phyloP scores from a whole-genome alignment of 768 basidiomycete genomes.

The Pluteus cervinus region DNA sequence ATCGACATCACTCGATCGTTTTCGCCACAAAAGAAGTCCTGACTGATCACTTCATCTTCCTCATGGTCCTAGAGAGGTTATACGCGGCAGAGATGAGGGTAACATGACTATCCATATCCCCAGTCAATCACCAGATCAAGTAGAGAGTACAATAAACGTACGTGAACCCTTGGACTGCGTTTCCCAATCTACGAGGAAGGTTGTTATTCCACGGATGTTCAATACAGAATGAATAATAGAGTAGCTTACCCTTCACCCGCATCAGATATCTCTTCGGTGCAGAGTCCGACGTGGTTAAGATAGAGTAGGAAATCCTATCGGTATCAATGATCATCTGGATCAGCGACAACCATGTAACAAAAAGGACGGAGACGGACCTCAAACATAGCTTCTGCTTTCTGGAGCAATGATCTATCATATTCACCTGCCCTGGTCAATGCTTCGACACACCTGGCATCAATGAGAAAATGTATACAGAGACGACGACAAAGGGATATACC shows the following conservation, averaged over 20 bases:
- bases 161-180: slow-evolving; percentile 90
- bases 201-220: slow-evolving; percentile 2
- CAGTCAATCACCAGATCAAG: slow-evolving; percentile 1
- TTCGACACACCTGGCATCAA: slow-evolving; percentile 64
- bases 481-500: slow-evolving; percentile 33
- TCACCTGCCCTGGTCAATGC: slow-evolving; percentile 85
- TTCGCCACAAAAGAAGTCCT: too few species aligned
- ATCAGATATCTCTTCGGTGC: slow-evolving; percentile 81
- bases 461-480: not conserved
- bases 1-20: too few species aligned
- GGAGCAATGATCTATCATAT: slow-evolving; percentile 61
- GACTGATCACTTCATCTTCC: slow-evolving; percentile 9
- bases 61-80: slow-evolving; percentile 66
- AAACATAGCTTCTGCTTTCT: slow-evolving; percentile 78
- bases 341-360: not conserved
- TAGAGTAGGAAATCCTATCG: slow-evolving; percentile 70
- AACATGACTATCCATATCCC: slow-evolving; percentile 49
- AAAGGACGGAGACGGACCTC: slow-evolving; percentile 47
- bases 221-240: not conserved
- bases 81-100: slow-evolving; percentile 83
- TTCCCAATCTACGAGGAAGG: slow-evolving; percentile 53
- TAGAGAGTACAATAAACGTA: slow-evolving; percentile 28
- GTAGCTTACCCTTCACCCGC: slow-evolving; percentile 73
- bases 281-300: slow-evolving; percentile 82
- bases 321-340: not conserved